These are phyloP conservation scores for Yamadazyma triangularis DNA, from an alignment of 1,139 yeast genomes.

Conservation along the genomic window DNA sequence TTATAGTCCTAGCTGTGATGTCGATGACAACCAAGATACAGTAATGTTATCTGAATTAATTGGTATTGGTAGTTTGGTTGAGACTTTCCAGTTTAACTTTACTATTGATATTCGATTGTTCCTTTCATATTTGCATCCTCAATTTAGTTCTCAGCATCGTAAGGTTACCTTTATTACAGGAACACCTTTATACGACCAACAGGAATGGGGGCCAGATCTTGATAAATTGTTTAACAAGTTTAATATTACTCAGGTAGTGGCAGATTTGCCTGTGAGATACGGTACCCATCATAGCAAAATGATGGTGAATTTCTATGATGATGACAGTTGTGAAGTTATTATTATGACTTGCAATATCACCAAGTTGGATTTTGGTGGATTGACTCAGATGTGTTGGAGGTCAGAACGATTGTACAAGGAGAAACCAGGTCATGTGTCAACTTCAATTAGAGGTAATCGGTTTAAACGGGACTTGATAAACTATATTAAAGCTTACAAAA, in stretches of 20 bases:
- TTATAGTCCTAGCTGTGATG: constrained; percentile 20
- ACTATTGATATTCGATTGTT: constrained; percentile 39
- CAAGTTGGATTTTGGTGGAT: constrained; percentile 46
- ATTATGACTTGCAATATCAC: constrained; percentile 60
- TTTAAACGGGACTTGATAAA: constrained; percentile 35
- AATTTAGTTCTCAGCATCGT: constrained; percentile 14
- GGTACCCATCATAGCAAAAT: constrained; percentile 65
- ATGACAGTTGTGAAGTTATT: constrained; percentile 43
- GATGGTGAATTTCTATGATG: constrained; percentile 53
- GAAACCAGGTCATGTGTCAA: constrained; percentile 6
- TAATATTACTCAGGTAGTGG: constrained; percentile 27
- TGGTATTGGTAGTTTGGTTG: constrained; percentile 25
- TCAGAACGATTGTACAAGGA: constrained; percentile 54
- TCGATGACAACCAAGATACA: constrained; percentile 21
- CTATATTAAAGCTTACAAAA: constrained; percentile 42
- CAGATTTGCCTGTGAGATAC: constrained; percentile 28
- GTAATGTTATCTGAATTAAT: constrained; percentile 22
- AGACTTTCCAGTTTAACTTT: constrained; percentile 50
- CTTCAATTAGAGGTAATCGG: constrained; percentile 7
- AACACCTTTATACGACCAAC: constrained; percentile 11
- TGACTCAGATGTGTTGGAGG: constrained; percentile 65
- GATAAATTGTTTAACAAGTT: constrained; percentile 11
- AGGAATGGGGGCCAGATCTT: constrained; percentile 2
- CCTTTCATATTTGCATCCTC: constrained; percentile 27
- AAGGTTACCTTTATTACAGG: constrained; percentile 33